phyloP scores from a whole-genome alignment of 164 flowering plant genomes.

The Aristolochia fimbriata region DNA sequence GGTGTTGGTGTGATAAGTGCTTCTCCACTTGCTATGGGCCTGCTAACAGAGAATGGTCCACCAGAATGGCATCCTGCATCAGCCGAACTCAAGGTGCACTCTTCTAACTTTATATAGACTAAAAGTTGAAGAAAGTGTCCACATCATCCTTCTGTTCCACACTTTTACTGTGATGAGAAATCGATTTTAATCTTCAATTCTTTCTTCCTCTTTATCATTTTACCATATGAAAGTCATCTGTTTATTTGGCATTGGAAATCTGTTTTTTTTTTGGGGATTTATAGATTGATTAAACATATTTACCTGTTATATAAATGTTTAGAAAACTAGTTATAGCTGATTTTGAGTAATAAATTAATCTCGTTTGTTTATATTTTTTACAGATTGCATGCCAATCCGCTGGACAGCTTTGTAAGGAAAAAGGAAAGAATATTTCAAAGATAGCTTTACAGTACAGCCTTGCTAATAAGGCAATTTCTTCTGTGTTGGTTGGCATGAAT shows the following conservation, averaged over 20 bases:
- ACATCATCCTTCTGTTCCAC: not conserved
- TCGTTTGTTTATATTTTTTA: not conserved
- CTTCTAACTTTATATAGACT: not conserved
- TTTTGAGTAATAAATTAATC: too few relatives aligned
- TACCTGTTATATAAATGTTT: too few relatives aligned
- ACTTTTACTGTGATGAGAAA: not conserved
- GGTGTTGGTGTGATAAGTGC: slow-evolving; percentile 87
- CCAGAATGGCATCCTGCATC: slow-evolving; percentile 99
- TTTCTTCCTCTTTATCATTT: too few relatives aligned
- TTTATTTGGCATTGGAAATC: too few relatives aligned
- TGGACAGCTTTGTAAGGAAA: slow-evolving; percentile 58
- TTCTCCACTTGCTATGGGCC: slow-evolving; percentile 95
- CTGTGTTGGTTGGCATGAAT: slow-evolving; percentile 90
- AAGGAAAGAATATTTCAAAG: slow-evolving; percentile 80
- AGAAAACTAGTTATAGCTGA: too few relatives aligned
- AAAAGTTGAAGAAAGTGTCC: too few relatives aligned
- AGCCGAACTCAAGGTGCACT: slow-evolving; percentile 64
- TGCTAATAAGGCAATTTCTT: slow-evolving; percentile 63
- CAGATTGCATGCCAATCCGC: slow-evolving; percentile 90
- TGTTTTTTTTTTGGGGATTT: too few relatives aligned
- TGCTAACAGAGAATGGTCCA: slow-evolving; percentile 85
- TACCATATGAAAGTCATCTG: too few relatives aligned
- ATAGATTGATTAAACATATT: too few relatives aligned
- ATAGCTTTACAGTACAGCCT: slow-evolving; percentile 86
- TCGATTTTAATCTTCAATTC: too few relatives aligned